A percentile compares a stretch with the other conserved stretches of the same genome.
phyloP scores from a whole-genome alignment of 768 basidiomycete genomes.

The Infundibulicybe gibba region DNA sequence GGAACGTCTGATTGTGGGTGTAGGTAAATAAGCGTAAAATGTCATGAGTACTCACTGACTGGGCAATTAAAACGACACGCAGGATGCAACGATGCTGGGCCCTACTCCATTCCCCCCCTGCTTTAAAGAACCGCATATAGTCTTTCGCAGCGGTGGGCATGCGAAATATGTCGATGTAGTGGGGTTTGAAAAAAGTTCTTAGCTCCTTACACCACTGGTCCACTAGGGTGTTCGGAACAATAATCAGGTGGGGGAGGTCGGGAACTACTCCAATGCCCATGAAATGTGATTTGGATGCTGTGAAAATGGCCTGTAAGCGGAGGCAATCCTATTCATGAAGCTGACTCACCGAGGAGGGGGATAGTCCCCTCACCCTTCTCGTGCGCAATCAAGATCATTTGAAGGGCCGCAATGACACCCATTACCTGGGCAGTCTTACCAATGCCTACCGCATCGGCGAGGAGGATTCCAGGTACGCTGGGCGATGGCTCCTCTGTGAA shows the following conservation, averaged over 20 bases:
- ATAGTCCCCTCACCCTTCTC: too few species aligned
- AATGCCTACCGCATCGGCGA: neutral
- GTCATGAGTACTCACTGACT: too few species aligned
- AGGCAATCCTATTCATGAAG: neutral
- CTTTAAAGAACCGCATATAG: too few species aligned
- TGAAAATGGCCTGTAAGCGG: too few species aligned
- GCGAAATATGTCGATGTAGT: neutral
- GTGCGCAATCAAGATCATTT: too few species aligned
- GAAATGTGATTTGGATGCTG: neutral
- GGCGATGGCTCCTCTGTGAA: neutral
- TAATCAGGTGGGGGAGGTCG: conserved; percentile 12
- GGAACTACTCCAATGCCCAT: conserved; percentile 6
- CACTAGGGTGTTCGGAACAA: conserved; percentile 19
- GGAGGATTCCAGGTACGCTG: neutral
- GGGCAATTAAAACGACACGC: too few species aligned
- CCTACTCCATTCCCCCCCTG: too few species aligned
- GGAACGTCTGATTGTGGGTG: too few species aligned
- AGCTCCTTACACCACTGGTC: conserved; percentile 19
- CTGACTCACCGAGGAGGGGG: neutral
- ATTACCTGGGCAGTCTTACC: neutral
- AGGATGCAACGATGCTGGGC: too few species aligned
- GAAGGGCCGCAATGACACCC: neutral
- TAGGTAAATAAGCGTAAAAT: too few species aligned
- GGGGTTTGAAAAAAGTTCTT: conserved; percentile 5
- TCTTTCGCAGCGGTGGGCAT: neutral